phyloP scores from a whole-genome alignment of 768 basidiomycete genomes.

The Calocybe cyanea region DNA sequence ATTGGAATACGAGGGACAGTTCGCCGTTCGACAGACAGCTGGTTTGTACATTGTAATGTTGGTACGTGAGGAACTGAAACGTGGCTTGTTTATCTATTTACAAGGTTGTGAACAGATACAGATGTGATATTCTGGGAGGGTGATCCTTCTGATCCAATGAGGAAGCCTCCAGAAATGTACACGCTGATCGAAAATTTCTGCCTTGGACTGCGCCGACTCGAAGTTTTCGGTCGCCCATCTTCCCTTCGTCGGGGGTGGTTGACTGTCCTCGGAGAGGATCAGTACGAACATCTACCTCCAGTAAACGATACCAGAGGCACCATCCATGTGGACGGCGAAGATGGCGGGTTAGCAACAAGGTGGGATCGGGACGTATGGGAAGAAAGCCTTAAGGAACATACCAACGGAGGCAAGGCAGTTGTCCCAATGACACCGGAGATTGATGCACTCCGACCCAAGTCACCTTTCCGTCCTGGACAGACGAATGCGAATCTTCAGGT shows the following conservation, averaged over 20 bases:
- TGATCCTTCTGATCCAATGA: constrained; percentile 76
- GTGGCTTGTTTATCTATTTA: constrained; percentile 10
- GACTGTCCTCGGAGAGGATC: constrained; percentile 68
- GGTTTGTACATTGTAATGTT: constrained; percentile 98
- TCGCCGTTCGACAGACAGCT: constrained; percentile 87
- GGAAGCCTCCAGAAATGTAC: constrained; percentile 95
- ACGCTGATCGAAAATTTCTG: constrained; percentile 97
- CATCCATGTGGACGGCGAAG: constrained; percentile 36
- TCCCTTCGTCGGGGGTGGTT: constrained; percentile 89
- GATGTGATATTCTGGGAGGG: constrained; percentile 97
- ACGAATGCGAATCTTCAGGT: constrained; percentile 17
- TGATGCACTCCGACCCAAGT: constrained; percentile 81
- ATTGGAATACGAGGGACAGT: constrained; percentile 98
- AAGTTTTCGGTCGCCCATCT: constrained; percentile 77
- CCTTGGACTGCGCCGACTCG: constrained; percentile 85
- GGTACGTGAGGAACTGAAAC: constrained; percentile 44
- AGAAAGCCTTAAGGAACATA: constrained; percentile 49
- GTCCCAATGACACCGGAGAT: constrained; percentile 79
- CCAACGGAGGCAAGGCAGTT: constrained; percentile 53
- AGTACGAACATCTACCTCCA: constrained; percentile 47
- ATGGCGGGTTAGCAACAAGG: constrained; percentile 38
- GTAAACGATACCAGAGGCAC: constrained; percentile 25
- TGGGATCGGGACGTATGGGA: constrained; percentile 72
- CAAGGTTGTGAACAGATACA: constrained; percentile 57
- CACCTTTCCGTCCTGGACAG: constrained; percentile 52